These are phyloP conservation scores for Lasiosphaeriaceae sp. DNA, from an alignment of 495 filamentous ascomycete genomes.

Conservation along the genomic window DNA sequence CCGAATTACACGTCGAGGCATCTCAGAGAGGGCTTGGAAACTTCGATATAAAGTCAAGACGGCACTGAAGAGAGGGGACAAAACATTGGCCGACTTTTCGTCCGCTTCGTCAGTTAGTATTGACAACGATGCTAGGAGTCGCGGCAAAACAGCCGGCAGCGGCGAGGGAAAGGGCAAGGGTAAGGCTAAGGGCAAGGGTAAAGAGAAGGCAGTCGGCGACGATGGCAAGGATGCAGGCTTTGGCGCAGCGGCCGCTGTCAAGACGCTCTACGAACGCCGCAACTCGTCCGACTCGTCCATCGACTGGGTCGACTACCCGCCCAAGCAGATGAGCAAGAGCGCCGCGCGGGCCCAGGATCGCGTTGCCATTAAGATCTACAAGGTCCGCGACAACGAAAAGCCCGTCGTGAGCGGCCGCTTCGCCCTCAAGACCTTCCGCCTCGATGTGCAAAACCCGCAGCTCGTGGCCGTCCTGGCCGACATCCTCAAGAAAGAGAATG, in stretches of 20 bases:
- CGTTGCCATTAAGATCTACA: slow-evolving; percentile 39
- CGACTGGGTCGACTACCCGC: slow-evolving; percentile 40
- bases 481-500: slow-evolving; percentile 27
- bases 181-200: not conserved
- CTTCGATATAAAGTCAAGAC: slow-evolving; percentile 24
- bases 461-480: slow-evolving; percentile 30
- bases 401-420: slow-evolving; percentile 28
- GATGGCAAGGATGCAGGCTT: slow-evolving; percentile 2
- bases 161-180: not conserved
- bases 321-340: slow-evolving; percentile 31
- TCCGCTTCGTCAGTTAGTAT: not conserved
- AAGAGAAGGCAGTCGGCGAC: not conserved
- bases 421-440: slow-evolving; percentile 27
- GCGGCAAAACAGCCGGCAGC: not conserved
- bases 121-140: not conserved
- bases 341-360: slow-evolving; percentile 30
- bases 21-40: slow-evolving; percentile 23
- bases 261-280: slow-evolving; percentile 31
- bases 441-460: slow-evolving; percentile 34
- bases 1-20: slow-evolving; percentile 3
- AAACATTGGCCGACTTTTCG: slow-evolving; percentile 22
- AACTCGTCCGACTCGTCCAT: slow-evolving; percentile 12
- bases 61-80: slow-evolving; percentile 16
- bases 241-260: slow-evolving; percentile 18
- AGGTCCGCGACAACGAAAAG: slow-evolving; percentile 33